phyloP scores from a whole-genome alignment of 2,329 filamentous ascomycete species.

The Calonectria henricotiae region DNA sequence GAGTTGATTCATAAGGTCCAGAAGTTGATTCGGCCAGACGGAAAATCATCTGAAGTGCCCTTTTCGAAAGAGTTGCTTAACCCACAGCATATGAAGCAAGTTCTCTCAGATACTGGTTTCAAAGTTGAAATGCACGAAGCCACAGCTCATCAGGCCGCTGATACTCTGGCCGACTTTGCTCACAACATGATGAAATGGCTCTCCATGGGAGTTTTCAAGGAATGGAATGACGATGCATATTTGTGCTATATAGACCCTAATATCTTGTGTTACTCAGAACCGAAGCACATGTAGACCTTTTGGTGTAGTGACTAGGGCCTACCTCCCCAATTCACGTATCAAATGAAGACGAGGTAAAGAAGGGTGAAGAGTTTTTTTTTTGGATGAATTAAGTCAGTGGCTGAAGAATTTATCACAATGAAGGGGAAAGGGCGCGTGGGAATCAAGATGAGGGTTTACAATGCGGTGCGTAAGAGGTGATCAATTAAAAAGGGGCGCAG shows the following conservation, averaged over 20 bases:
- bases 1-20: conserved; percentile 38
- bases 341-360: conserved; percentile 5
- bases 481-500: no score
- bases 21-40: conserved; percentile 35
- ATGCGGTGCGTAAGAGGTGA: conserved; percentile 10
- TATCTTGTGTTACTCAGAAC: no score
- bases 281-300: no score
- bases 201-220: background rate
- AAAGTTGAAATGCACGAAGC: conserved; percentile 11
- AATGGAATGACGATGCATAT: background rate
- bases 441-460: conserved; percentile 17
- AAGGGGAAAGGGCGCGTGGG: conserved; percentile 7
- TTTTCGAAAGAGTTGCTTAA: conserved; percentile 33
- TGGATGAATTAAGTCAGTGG: background rate
- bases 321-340: no score
- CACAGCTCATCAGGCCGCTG: conserved; percentile 1
- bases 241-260: no score
- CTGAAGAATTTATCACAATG: conserved; percentile 10
- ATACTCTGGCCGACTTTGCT: background rate
- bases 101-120: conserved; percentile 20
- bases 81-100: conserved; percentile 18
- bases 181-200: conserved; percentile 18
- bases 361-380: conserved; percentile 11
- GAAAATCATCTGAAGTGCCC: conserved; percentile 38
- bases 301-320: no score